A percentile compares a stretch with the other conserved stretches of the same genome.
These are phyloP conservation scores for Capsicum pubescens DNA, from an alignment of 257 asterid species.

Conservation along the genomic window DNA sequence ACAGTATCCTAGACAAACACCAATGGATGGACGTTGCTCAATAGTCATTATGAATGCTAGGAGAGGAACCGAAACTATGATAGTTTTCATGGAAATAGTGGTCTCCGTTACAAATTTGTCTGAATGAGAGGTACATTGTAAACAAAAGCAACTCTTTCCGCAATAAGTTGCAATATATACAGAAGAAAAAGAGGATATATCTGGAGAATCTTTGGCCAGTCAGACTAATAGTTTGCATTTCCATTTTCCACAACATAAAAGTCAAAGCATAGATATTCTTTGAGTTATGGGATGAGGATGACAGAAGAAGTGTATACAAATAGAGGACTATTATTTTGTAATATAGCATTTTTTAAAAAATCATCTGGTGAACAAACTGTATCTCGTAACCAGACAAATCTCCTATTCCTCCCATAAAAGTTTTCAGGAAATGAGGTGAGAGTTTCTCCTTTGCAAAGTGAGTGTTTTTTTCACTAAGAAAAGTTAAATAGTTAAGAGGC, in stretches of 20 bases:
- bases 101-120: background rate
- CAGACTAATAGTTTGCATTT: background rate
- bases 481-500: background rate
- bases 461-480: background rate
- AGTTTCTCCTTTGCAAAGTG: background rate
- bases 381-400: background rate
- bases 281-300: background rate
- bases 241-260: background rate
- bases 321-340: background rate
- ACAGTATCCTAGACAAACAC: conserved; percentile 16
- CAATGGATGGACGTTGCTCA: background rate
- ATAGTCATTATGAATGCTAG: background rate
- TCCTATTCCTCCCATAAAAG: background rate
- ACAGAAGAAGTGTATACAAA: background rate
- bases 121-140: background rate
- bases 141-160: background rate
- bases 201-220: conserved; percentile 23
- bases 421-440: background rate
- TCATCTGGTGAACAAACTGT: background rate
- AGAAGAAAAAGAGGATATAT: background rate
- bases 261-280: background rate
- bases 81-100: background rate
- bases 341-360: background rate
- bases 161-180: conserved; percentile 10
- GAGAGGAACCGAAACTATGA: background rate